phyloP scores from a whole-genome alignment of 1,284 basidiomycete species.

The Wallemia hederae region DNA sequence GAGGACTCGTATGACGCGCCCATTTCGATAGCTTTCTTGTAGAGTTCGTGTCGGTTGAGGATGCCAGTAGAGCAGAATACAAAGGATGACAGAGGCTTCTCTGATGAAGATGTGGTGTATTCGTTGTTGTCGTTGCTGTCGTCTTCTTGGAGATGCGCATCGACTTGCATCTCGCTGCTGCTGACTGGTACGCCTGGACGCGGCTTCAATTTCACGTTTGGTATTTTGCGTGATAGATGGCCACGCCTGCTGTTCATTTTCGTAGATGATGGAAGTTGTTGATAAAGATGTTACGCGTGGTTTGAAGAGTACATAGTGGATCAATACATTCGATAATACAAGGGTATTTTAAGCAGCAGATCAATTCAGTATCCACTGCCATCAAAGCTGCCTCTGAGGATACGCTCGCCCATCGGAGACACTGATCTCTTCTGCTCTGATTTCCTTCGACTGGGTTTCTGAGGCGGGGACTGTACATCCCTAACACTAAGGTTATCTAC shows the following conservation, averaged over 20 bases:
- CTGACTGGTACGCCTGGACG: not conserved
- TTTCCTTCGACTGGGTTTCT: not conserved
- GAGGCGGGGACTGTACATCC: no score
- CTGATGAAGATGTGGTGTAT: conserved; percentile 6
- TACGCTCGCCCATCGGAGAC: not conserved
- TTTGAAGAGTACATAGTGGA: not conserved
- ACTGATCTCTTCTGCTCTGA: not conserved
- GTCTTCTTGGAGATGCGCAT: not conserved
- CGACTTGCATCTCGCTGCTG: no score
- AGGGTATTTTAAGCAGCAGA: not conserved
- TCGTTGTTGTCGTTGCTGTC: not conserved
- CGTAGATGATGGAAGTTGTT: not conserved
- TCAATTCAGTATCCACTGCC: not conserved
- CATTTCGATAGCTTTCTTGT: conserved; percentile 40
- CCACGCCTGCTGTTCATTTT: not conserved
- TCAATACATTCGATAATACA: not conserved
- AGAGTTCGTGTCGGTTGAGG: conserved; percentile 35
- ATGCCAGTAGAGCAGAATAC: conserved; percentile 41
- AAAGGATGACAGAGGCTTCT: conserved; percentile 31
- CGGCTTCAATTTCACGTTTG: not conserved
- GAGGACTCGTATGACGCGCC: conserved; percentile 34
- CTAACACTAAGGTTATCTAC: no score
- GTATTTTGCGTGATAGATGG: not conserved
- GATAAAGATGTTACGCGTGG: not conserved
- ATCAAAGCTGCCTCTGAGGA: not conserved